These are phyloP conservation scores for Colletotrichum lindemuthianum DNA, from an alignment of 2,329 filamentous ascomycete species.

Conservation along the genomic window DNA sequence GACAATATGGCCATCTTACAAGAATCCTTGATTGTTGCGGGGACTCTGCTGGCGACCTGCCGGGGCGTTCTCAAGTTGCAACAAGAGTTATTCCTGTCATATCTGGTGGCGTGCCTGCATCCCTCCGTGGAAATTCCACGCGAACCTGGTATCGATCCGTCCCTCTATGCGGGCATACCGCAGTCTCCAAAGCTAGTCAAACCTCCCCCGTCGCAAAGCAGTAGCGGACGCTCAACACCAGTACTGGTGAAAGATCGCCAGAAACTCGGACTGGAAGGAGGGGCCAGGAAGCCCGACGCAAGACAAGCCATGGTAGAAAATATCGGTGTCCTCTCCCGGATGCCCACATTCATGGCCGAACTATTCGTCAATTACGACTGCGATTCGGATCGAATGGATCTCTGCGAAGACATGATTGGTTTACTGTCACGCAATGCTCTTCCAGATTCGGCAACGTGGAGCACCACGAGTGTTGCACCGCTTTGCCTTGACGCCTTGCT, in stretches of 20 bases:
- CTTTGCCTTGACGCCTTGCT: slow-evolving; percentile 92
- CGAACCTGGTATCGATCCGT: slow-evolving; percentile 89
- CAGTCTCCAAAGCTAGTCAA: slow-evolving; percentile 90
- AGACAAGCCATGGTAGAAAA: slow-evolving; percentile 99
- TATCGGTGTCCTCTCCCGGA: slow-evolving; percentile 88
- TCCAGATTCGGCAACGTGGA: slow-evolving; percentile 98
- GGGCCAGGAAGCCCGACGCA: slow-evolving; percentile 90
- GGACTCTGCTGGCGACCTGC: slow-evolving; percentile 90
- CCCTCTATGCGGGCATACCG: slow-evolving; percentile 91
- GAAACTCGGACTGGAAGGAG: slow-evolving; percentile 91
- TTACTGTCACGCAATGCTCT: slow-evolving; percentile 93
- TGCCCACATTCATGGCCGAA: slow-evolving; percentile 94
- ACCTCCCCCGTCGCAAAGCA: slow-evolving; percentile 74
- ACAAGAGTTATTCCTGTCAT: slow-evolving; percentile 95
- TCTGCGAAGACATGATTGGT: slow-evolving; percentile 96
- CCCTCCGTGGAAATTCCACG: slow-evolving; percentile 93
- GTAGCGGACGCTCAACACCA: slow-evolving; percentile 87
- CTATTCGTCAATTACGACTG: slow-evolving; percentile 99
- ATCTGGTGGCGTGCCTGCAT: slow-evolving; percentile 92
- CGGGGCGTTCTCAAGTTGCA: slow-evolving; percentile 91
- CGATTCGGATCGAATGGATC: slow-evolving; percentile 87
- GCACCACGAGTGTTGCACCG: slow-evolving; percentile 96
- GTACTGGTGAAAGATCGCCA: slow-evolving; percentile 93
- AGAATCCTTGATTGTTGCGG: slow-evolving; percentile 90
- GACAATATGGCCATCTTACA: slow-evolving; percentile 96